Base-by-base conservation (phyloP, 2,329 filamentous ascomycete species). In the Fulvia fulva region DNA sequence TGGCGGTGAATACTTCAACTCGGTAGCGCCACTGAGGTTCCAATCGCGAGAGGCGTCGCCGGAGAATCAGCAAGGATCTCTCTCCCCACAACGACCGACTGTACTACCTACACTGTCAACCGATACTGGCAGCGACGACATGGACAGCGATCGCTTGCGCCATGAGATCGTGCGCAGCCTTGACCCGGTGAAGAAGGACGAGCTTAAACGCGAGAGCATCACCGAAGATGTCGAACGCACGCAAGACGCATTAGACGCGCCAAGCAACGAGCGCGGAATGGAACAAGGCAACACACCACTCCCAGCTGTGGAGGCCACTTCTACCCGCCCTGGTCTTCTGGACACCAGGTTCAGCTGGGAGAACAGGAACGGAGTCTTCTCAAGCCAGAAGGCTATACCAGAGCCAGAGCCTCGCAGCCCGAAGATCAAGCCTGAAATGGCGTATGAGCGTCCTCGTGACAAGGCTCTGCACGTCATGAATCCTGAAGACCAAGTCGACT, bases 161-260 rank as follows among this genome's bases (percentile, higher is more conserved):
- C 87, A 90, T 59, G 89, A 92, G 66, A 92, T 92, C 55, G 84
- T 90, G 54, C 84, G 83, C 58, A 88, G 85, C 44, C 76, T 92
- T 1, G 86, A 80, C 55, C 81, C 86, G 0, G 70, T 76, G 12
- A 63, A 62, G 34, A 53, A 50, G 21, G 59, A 60, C 22, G 51
- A 67, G 41, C 21, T 30, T 21, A 21, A 26, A 25, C 52, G 28
- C 46, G 66, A 54, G 46, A 62, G 37, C 43, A 55, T 47, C 11
- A 55, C 56, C 5, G 66, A 67, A 25, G 66, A 69, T 44, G 50
- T 53, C 21, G 62, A 63, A 22, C 51, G 65, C 7, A 63, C 62
- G n/a, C 68, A 70, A 53, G 66, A 70, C 37, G 66, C 69, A 19
- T 58, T 70, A 5, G 66, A 71, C 49, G 65, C 63, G 3, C 67